Percentiles rank a stretch among this genome's conserved stretches.
Conservation (phyloP, 2,329 filamentous ascomycete species). For the Akanthomyces uredinophilus region DNA sequence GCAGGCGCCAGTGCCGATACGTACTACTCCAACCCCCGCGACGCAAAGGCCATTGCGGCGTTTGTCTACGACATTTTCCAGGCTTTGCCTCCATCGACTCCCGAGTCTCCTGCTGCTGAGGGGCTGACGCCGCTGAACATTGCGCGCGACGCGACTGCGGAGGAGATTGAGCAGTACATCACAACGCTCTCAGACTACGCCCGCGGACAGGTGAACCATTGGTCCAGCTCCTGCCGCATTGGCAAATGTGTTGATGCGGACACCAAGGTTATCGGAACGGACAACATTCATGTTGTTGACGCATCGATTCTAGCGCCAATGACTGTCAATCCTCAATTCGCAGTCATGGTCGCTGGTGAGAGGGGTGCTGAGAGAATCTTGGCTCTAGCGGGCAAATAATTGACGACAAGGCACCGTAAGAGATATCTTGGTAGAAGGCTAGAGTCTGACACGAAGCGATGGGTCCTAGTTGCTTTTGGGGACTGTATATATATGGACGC, state of each 20-base stretch:
- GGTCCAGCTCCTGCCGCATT: constrained; percentile 48
- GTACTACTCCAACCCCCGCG: constrained; percentile 43
- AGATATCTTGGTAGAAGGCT: no score
- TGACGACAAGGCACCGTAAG: neutral
- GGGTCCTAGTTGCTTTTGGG: no score
- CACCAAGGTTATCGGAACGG: constrained; percentile 41
- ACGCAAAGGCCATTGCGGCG: constrained; percentile 42
- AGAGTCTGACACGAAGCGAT: no score
- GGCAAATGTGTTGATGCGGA: constrained; percentile 43
- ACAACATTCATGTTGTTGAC: constrained; percentile 48
- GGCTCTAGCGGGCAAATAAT: neutral
- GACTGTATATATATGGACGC: no score
- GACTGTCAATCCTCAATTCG: constrained; percentile 51
- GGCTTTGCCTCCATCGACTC: constrained; percentile 27
- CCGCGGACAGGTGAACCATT: constrained; percentile 46
- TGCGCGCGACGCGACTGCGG: constrained; percentile 37
- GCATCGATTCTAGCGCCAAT: constrained; percentile 44
- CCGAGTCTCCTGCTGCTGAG: constrained; percentile 24
- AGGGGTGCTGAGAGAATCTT: constrained; percentile 43
- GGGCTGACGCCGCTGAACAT: constrained; percentile 46
- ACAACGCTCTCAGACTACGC: constrained; percentile 44
- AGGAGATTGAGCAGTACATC: constrained; percentile 45
- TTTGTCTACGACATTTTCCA: constrained; percentile 49
- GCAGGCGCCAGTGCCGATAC: constrained; percentile 36
- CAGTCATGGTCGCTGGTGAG: constrained; percentile 49